These are phyloP conservation scores for Cercospora sojina DNA, from an alignment of 2,329 filamentous ascomycete genomes.

Conservation along the genomic window DNA sequence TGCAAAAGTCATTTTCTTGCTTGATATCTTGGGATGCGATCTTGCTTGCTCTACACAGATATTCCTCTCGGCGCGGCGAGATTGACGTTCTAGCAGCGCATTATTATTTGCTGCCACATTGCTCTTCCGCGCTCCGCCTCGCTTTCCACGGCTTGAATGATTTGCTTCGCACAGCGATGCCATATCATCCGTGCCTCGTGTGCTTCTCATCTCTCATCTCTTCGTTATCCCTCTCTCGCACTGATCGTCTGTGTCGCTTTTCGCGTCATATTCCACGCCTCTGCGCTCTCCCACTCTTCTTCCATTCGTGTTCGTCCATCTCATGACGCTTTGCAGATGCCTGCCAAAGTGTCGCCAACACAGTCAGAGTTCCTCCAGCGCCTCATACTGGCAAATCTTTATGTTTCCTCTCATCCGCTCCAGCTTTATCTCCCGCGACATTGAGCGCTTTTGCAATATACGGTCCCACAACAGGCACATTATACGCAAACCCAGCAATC, in stretches of 20 bases:
- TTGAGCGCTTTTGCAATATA: constrained; percentile 76
- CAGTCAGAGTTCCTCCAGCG: background rate
- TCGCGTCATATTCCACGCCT: background rate
- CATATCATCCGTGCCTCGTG: background rate
- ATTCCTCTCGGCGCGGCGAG: background rate
- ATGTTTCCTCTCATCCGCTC: constrained; percentile 63
- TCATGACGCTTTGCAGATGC: background rate
- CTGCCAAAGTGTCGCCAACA: background rate
- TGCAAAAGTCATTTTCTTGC: background rate
- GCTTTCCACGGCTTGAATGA: background rate
- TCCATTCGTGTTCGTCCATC: background rate
- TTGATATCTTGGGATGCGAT: background rate
- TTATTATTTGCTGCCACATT: background rate
- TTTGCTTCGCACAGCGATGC: background rate
- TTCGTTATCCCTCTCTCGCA: background rate
- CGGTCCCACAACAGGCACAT: constrained; percentile 79
- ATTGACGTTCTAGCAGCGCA: background rate
- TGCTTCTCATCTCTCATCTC: background rate
- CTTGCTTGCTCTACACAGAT: background rate
- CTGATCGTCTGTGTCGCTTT: background rate
- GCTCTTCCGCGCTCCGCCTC: background rate
- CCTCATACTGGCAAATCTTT: constrained; percentile 72
- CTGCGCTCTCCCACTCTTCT: background rate
- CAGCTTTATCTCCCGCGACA: constrained; percentile 68
- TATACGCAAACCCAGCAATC: constrained; percentile 81